Conservation (phyloP, 2,329 filamentous ascomycete species). For the Paraconiothyrium sp. region DNA sequence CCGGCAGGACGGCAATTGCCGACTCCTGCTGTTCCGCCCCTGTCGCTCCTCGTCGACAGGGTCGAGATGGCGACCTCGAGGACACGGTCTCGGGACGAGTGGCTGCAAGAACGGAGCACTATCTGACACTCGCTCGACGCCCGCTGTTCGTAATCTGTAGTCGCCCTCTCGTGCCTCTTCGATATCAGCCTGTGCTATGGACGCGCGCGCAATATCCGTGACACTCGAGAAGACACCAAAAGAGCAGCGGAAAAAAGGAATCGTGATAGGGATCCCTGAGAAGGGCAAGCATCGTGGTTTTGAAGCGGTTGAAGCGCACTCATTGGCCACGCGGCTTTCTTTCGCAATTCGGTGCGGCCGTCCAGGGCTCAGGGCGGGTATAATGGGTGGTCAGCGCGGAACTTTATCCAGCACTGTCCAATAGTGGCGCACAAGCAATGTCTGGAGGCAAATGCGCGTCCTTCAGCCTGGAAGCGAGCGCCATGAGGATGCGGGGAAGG, state of each 20-base stretch:
- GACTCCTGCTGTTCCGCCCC: not conserved
- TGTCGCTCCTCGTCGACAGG: not conserved
- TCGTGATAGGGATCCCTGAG: not conserved
- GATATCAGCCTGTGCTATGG: not conserved
- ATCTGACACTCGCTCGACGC: not conserved
- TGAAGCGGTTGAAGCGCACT: not conserved
- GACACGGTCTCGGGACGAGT: constrained; percentile 1
- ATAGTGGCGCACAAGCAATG: constrained; percentile 1
- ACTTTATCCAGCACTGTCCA: constrained; percentile 11
- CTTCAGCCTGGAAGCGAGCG: constrained; percentile 12
- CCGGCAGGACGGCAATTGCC: not conserved
- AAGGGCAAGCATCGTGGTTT: constrained; percentile 1
- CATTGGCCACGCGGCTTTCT: not conserved
- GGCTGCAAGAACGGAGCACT: constrained; percentile 20
- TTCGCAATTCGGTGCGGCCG: constrained; percentile 1
- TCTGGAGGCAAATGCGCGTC: constrained; percentile 11
- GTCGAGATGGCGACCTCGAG: constrained; percentile 1
- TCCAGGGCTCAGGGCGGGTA: constrained; percentile 4
- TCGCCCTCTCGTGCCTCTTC: not conserved
- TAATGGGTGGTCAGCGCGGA: constrained; percentile 7
- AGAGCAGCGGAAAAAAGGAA: constrained; percentile 3
- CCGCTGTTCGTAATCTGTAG: not conserved
- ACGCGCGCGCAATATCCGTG: not conserved
- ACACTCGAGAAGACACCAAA: not conserved
- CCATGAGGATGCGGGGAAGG: constrained; percentile 13